Evolutionary conservation across 2,329 filamentous ascomycete species (phyloP), one percentile per base, ranked within the genome.

Genomic region (Ophiosphaerella herpotricha): DNA sequence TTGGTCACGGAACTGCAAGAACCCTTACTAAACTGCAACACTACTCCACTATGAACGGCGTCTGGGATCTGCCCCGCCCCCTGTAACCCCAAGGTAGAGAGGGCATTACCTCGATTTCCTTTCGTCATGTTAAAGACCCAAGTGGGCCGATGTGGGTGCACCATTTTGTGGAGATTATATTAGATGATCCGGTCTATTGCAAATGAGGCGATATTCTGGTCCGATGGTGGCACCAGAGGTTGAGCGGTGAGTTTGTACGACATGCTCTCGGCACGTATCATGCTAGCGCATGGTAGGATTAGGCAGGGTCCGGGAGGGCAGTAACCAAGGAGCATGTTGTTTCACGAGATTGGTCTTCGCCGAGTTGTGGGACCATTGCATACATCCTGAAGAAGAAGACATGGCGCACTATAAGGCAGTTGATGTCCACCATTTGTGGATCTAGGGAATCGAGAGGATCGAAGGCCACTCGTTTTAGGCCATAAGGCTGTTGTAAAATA

Each of bases 221-320:
- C 48, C 23, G 41, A 23, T 43, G 48, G 56, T 60, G 50, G 54
- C 42, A 55, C 48, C 45, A 41, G 42, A 47, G 49, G 42, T 44
- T 49, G 57, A 59, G 65, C 62, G 59, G 61, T 64, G 58, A 60
- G 55, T 48, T 57, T 35, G 59, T 67, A 53, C 50, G 23, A 63
- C 58, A 32, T 31, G 40, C 24, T 47, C 23, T 42, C 52, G 55
- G 57, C 59, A 60, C 44, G 50, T 58, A 60, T 51, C 53, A 40
- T 57, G 48, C 50, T 50, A 38, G 48, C 33, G 37, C 43, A 46
- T 9, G 33, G 42, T 46, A 58, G 48, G 56, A 50, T 63, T 54
- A 55, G 24, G 54, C 61, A 51, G 55, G 53, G 53, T 46, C 42
- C 47, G 41, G 54, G 52, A 57, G 44, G 50, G 21, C 26, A 29